Evolutionary conservation across 495 filamentous ascomycete genomes (phyloP), one percentile per base, ranked within the genome.

Genomic region (Daldinia decipiens): DNA sequence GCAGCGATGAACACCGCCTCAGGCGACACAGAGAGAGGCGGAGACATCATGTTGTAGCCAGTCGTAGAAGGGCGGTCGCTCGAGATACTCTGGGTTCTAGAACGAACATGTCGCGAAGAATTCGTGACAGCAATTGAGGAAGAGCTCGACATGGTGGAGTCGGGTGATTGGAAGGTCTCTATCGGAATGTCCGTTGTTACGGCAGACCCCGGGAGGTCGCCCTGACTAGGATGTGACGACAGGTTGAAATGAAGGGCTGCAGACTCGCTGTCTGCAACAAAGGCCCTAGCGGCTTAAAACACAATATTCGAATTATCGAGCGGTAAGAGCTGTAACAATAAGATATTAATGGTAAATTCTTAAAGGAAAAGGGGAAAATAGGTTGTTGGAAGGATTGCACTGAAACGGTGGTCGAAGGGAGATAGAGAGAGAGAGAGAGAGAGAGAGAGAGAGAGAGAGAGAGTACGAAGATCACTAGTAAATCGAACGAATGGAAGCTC

Each of bases 1-100:
- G 91, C 83, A 43, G 95, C 93, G 75, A 99, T 95, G 79, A 95
- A 99, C 19, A 87, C 92, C 27, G 96, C 90, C 65, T 92, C 83
- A 2, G 96, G 95, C 40, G 88, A 87, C 43, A 94, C 87, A n/a
- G 85, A 81, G 52, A 85, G 68, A 40, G 89, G 86, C 76, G 91
- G 83, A 77, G 90, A 83, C 82, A 89, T 82, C 70, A 90, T 79
- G 65, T 75, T 81, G 43, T 81, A 74, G 71, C 81, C 79, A 63
- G 82, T 73, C 32, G 81, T 79, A 11, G 86, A 87, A 1, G 85
- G 82, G 47, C 81, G 75, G 75, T 88, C 86, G 78, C 85, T 87
- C 38, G 86, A 87, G 26, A 85, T 85, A 73, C 86, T 87, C 62
- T 83, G 84, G 12, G 83, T 77, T 63, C 82, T 76, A 26, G 81